Conservation (phyloP, 306 rosid species). For the Argentina anserina region DNA sequence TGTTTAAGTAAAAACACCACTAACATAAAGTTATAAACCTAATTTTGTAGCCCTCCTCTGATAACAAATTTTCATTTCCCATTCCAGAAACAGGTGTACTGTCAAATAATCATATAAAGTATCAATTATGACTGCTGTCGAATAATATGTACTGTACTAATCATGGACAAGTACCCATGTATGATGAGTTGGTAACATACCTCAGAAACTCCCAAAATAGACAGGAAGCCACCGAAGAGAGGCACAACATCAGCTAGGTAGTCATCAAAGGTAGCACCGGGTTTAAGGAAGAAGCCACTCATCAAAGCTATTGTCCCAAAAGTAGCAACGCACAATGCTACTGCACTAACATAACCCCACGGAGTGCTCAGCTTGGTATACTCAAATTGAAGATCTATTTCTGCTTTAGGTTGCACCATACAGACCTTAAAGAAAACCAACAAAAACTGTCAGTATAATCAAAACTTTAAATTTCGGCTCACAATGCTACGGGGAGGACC, state of each 20-base stretch:
- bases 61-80: neutral
- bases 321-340: constrained; percentile 65
- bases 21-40: neutral
- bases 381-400: constrained; percentile 89
- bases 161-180: neutral
- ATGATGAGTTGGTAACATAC: constrained; percentile 38
- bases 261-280: constrained; percentile 80
- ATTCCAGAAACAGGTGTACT: neutral
- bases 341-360: constrained; percentile 68
- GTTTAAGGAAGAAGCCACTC: constrained; percentile 93
- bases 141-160: neutral
- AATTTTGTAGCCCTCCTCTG: neutral
- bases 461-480: too few species aligned
- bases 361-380: constrained; percentile 73
- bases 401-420: constrained; percentile 92
- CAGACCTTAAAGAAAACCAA: constrained; percentile 50
- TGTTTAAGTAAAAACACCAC: neutral
- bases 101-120: neutral
- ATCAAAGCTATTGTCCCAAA: constrained; percentile 84
- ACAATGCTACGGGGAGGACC: neutral
- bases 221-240: constrained; percentile 77
- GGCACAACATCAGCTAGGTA: constrained; percentile 75
- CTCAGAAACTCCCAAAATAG: constrained; percentile 93
- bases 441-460: neutral
- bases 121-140: neutral